Conservation (phyloP, 495 filamentous ascomycete species). For the Penicillium waksmanii region DNA sequence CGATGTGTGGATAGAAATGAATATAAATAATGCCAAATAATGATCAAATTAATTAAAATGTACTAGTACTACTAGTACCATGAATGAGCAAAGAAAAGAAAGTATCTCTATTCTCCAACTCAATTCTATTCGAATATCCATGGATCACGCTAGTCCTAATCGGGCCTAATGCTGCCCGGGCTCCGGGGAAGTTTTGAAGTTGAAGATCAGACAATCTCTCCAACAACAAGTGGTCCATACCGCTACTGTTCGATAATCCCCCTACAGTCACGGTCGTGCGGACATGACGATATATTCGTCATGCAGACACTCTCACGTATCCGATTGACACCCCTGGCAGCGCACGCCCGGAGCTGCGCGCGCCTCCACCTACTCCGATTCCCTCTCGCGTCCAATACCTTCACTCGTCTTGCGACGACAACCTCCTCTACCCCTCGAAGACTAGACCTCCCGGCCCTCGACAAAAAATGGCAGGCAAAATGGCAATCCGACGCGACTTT, state of each 20-base stretch:
- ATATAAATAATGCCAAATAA: no score
- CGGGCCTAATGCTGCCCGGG: slow-evolving; percentile 23
- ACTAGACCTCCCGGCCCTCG: slow-evolving; percentile 67
- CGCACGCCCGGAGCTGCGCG: slow-evolving; percentile 28
- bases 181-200: slow-evolving; percentile 33
- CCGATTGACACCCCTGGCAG: slow-evolving; percentile 32
- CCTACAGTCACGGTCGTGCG: not conserved
- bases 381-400: slow-evolving; percentile 18
- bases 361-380: slow-evolving; percentile 19
- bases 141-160: slow-evolving; percentile 31
- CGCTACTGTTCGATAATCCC: slow-evolving; percentile 3
- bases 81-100: not conserved
- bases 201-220: slow-evolving; percentile 8
- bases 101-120: no score
- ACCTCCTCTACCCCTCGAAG: slow-evolving; percentile 29
- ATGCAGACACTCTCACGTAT: slow-evolving; percentile 39
- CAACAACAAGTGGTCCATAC: slow-evolving; percentile 1
- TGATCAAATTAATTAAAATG: no score
- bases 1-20: no score
- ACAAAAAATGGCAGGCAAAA: slow-evolving; percentile 73
- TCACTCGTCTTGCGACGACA: slow-evolving; percentile 27
- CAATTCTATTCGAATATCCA: not conserved
- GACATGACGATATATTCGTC: slow-evolving; percentile 21
- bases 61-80: no score
- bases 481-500: slow-evolving; percentile 44